phyloP scores from a whole-genome alignment of 148 eudicot genomes.

The Fagopyrum esculentum region DNA sequence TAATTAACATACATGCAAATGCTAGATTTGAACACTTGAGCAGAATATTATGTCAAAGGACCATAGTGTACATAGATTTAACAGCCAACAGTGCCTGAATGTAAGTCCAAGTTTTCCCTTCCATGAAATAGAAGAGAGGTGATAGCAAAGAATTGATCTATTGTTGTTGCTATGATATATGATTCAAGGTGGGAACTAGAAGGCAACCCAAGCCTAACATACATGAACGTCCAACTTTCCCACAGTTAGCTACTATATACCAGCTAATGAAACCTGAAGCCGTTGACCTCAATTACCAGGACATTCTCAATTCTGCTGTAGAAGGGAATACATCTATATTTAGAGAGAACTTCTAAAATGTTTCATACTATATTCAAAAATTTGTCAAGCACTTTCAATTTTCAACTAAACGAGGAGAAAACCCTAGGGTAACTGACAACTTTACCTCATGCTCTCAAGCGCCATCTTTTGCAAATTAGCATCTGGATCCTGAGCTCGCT shows the following conservation, averaged over 20 bases:
- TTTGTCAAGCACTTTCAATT: background rate
- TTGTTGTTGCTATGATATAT: background rate
- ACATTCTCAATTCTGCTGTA: background rate
- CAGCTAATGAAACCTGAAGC: background rate
- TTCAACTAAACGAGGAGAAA: background rate
- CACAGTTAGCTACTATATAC: background rate
- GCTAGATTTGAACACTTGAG: background rate
- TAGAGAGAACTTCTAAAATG: background rate
- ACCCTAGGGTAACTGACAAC: background rate
- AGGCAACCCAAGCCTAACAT: background rate
- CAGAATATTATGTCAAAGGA: background rate
- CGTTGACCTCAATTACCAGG: background rate
- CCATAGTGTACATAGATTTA: background rate
- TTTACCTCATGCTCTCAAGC: conserved; percentile 90
- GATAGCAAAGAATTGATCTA: background rate
- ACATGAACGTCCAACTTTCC: background rate
- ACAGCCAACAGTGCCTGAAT: background rate
- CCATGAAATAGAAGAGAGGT: background rate
- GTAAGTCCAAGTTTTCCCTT: background rate
- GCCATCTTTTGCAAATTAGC: conserved; percentile 66
- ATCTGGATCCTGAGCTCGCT: conserved; percentile 76
- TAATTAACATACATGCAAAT: background rate
- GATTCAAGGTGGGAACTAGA: background rate
- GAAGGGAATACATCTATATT: background rate
- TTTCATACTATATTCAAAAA: background rate